Base-by-base conservation (phyloP, 495 filamentous ascomycete genomes). In the Parachaetomium inaequale region DNA sequence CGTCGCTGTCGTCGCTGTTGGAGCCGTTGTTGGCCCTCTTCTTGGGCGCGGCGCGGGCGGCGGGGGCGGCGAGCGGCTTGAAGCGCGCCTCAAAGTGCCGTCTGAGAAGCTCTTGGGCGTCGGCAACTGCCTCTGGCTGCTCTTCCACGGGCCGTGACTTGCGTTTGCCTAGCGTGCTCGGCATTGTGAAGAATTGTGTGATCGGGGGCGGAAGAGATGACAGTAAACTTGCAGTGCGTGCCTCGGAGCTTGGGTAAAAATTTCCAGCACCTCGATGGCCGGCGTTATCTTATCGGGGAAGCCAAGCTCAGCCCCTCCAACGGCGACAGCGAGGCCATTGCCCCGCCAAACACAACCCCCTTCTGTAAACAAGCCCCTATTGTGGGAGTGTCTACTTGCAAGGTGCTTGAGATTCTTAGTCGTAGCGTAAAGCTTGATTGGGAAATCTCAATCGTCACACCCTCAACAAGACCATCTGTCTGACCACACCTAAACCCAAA, bases 31-130 rank as follows among this genome's bases (percentile, higher is more conserved):
- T 31, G 52, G 47, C 42, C n/a, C 66, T 63, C 38, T 68, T 72
- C 28, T 78, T 70, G 12, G 70, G 53, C 50, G 63, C 61, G 21
- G 50, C 59, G 14, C 25, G 45, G 25, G 61, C 54, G 51, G 70
- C 61, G 51, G 70, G 59, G 64, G 62, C 66, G 63, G 79, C 78
- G 23, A 97, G 68, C 12, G 93, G 90, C 64, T 86, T 83, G 74
- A 96, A 98, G 67, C 87, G 86, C 10, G 88, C 84, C 75, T 97
- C 94, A 72, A 98, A 98, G 70, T 90, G 87, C 63, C 85, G 87
- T 60, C 85, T 85, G 64, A 98, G 86, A 36, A 88, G 76, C 58
- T 72, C 77, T 56, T 76, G 74, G 0, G 74, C 76, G n/a, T 75
- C 70, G 19, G 68, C 70, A 26, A 73, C 65, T 47, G 74, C 74